These are phyloP conservation scores for Coniferiporia sulphurascens DNA, from an alignment of 1,284 basidiomycete species.

Conservation along the genomic window DNA sequence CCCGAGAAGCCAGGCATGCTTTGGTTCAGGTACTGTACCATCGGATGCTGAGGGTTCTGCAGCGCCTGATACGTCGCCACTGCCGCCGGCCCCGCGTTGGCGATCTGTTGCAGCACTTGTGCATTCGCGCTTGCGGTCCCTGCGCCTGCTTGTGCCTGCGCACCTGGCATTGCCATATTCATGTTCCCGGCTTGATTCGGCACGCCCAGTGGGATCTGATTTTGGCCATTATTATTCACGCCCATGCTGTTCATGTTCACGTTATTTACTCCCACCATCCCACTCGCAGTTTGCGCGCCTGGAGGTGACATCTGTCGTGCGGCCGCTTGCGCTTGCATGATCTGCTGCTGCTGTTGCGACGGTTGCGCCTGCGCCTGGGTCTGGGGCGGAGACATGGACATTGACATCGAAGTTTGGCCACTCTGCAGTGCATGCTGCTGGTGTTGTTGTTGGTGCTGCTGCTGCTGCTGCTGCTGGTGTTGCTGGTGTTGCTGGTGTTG, in stretches of 20 bases:
- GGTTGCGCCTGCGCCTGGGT: conserved; percentile 26
- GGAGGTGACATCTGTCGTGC: conserved; percentile 41
- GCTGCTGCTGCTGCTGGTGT: conserved; percentile 26
- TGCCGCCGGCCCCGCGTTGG: conserved; percentile 30
- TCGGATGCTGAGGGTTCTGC: conserved; percentile 51
- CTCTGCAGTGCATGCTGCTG: conserved; percentile 26
- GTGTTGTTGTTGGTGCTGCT: conserved; percentile 6
- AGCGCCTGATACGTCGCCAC: conserved; percentile 47
- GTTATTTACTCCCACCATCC: conserved; percentile 9
- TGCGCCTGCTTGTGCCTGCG: background rate
- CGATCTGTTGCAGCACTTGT: conserved; percentile 19
- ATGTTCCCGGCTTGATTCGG: conserved; percentile 10
- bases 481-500: conserved; percentile 1
- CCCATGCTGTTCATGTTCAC: conserved; percentile 3
- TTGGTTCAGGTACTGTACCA: conserved; percentile 49
- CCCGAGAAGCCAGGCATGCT: conserved; percentile 49
- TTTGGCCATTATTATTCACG: background rate
- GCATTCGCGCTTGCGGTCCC: conserved; percentile 20
- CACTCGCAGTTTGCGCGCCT: conserved; percentile 22
- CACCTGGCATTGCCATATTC: background rate
- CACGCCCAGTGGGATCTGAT: background rate
- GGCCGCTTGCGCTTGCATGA: conserved; percentile 15
- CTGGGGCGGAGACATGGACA: conserved; percentile 18
- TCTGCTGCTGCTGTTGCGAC: conserved; percentile 29
- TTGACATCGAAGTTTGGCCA: conserved; percentile 20